Base-by-base conservation (phyloP, 2,329 filamentous ascomycete species). In the Calonectria pauciramosa region DNA sequence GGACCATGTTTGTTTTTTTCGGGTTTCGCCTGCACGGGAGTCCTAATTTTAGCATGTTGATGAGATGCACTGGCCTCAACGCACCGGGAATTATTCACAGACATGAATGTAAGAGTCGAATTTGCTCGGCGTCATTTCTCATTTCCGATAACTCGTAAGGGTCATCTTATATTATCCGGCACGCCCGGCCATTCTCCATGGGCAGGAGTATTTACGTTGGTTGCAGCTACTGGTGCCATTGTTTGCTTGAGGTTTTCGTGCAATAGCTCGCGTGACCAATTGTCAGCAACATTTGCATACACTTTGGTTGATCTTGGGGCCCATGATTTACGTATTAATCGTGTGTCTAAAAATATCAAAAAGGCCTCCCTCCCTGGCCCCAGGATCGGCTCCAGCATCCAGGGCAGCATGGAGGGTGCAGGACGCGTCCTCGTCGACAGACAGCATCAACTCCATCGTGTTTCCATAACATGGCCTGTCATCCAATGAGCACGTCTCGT, bases 31-130 rank as follows among this genome's bases (percentile, higher is more conserved):
- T 41, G 23, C 36, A 20, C 26, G 7, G 56, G 9, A 28, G 38
- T 36, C 34, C 56, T 63, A 63, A 41, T 41, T 63, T 63, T 63
- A 63, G 56, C 32, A 60, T 26, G 36, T 63, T n/a, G 41, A 63
- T 63, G 6, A 41, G 36, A 36, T 41, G 56, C 56, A 63, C 56
- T 36, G 56, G 56, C 56, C 23, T 28, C n/a, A 26, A 30, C 18
- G 56, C 26, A 20, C 16, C 56, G 56, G 36, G n/a, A 38, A 63
- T 63, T 28, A n/a, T 63, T 28, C 36, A 26, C 23, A 23, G 13
- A 63, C 56, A 38, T 41, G 23, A 44, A 44, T 38, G 20, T 23
- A 9, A 20, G 16, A n/a, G 30, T 28, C 16, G 36, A 23, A 63
- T 63, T 63, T 63, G 26, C 56, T 41, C 26, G 56, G 34, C 4